A percentile compares a stretch with the other conserved stretches of the same genome.
These are phyloP conservation scores for Suillus discolor DNA, from an alignment of 768 basidiomycete species.

Conservation along the genomic window DNA sequence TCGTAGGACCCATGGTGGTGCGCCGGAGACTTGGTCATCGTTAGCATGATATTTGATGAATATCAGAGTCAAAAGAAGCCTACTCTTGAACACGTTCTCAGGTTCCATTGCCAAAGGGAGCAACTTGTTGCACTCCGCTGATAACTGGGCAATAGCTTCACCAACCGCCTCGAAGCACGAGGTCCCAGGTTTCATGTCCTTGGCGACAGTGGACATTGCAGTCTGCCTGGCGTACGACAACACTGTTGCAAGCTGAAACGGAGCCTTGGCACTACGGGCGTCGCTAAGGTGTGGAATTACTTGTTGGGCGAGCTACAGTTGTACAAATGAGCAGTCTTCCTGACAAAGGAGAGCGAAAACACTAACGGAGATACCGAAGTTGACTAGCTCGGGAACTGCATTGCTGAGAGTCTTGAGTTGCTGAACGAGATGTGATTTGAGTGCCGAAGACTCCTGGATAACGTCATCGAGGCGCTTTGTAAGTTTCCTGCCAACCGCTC, in stretches of 20 bases:
- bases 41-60: neutral
- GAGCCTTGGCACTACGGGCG: conserved; percentile 71
- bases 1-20: conserved; percentile 84
- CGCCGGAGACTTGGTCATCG: conserved; percentile 58
- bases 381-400: conserved; percentile 77
- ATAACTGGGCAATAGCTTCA: conserved; percentile 66
- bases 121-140: conserved; percentile 69
- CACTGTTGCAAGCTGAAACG: conserved; percentile 76
- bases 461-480: conserved; percentile 85
- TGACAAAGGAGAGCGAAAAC: neutral
- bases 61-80: conserved; percentile 23
- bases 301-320: conserved; percentile 77
- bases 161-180: conserved; percentile 81
- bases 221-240: conserved; percentile 74
- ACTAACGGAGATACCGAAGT: conserved; percentile 87
- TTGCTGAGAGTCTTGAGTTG: conserved; percentile 76
- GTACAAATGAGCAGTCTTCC: conserved; percentile 5
- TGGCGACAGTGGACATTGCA: conserved; percentile 69
- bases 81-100: conserved; percentile 81
- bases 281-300: conserved; percentile 87
- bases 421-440: conserved; percentile 69
- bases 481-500: conserved; percentile 66
- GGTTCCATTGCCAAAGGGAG: conserved; percentile 72
- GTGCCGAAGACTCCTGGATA: conserved; percentile 65
- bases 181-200: conserved; percentile 62